These are phyloP conservation scores for Kalanchoe fedtschenkoi DNA, from an alignment of 164 flowering plant genomes.

Conservation along the genomic window DNA sequence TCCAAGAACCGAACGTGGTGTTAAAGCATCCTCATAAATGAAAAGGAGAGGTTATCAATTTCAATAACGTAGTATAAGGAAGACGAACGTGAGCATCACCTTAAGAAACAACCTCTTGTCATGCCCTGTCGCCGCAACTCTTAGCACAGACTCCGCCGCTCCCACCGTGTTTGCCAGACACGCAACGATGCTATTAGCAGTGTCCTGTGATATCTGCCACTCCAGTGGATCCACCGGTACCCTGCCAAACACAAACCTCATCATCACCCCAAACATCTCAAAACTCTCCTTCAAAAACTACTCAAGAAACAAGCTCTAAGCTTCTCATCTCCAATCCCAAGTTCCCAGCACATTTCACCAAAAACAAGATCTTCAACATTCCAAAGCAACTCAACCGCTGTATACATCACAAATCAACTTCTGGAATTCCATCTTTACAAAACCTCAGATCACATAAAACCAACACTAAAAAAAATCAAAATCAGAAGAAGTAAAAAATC, in stretches of 20 bases:
- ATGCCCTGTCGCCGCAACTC: slow-evolving; percentile 96
- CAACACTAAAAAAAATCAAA: no score
- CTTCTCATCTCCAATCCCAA: background rate
- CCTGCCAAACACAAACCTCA: slow-evolving; percentile 20
- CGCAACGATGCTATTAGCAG: slow-evolving; percentile 63
- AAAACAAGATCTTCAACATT: no score
- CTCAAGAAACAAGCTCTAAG: background rate
- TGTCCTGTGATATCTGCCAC: slow-evolving; percentile 96
- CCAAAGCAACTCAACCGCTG: no score
- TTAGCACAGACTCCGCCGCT: slow-evolving; percentile 88
- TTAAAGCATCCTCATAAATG: no score
- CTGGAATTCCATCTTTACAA: background rate
- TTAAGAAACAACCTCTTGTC: slow-evolving; percentile 84
- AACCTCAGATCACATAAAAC: no score
- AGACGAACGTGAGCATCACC: slow-evolving; percentile 24
- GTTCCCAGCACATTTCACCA: no score
- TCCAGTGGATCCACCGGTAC: slow-evolving; percentile 97
- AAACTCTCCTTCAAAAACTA: background rate
- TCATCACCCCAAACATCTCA: background rate
- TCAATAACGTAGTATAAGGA: background rate
- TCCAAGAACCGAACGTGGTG: no score
- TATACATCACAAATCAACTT: no score
- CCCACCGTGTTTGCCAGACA: slow-evolving; percentile 85
- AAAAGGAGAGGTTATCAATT: no score
- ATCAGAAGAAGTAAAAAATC: background rate